A percentile compares a stretch with the other conserved stretches of the same genome.
Evolutionary conservation across 768 basidiomycete genomes (phyloP).

Genomic region (Boletus bicolor): DNA sequence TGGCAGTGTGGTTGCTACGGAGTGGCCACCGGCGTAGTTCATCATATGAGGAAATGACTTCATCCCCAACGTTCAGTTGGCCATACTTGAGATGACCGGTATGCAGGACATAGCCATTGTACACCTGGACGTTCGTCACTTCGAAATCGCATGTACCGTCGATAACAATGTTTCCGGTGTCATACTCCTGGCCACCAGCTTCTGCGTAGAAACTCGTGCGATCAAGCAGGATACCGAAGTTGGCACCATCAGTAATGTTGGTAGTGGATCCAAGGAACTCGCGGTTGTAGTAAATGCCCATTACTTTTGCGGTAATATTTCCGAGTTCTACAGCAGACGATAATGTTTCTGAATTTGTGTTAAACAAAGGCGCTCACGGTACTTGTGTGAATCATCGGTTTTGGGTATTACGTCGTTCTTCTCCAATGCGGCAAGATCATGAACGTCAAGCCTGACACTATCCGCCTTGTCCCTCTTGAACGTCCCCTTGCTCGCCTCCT

Average conservation of each 20-base stretch:
- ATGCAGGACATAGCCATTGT: slow-evolving; percentile 94
- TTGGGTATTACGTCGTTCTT: slow-evolving; percentile 74
- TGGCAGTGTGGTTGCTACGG: slow-evolving; percentile 97
- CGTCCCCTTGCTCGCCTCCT: slow-evolving; percentile 86
- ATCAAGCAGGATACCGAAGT: slow-evolving; percentile 88
- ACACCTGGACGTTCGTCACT: slow-evolving; percentile 90
- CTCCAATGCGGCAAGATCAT: slow-evolving; percentile 87
- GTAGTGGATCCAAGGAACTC: slow-evolving; percentile 67
- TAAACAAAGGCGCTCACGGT: slow-evolving; percentile 52
- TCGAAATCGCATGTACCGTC: slow-evolving; percentile 91
- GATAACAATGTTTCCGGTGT: slow-evolving; percentile 92
- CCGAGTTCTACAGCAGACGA: slow-evolving; percentile 56
- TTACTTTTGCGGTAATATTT: slow-evolving; percentile 71
- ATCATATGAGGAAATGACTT: slow-evolving; percentile 88
- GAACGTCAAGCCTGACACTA: slow-evolving; percentile 90
- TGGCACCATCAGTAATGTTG: slow-evolving; percentile 57
- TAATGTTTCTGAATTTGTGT: neutral
- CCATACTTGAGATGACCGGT: slow-evolving; percentile 91
- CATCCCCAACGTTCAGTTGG: slow-evolving; percentile 68
- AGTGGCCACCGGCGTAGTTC: slow-evolving; percentile 96
- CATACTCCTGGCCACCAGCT: slow-evolving; percentile 94
- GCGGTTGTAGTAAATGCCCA: slow-evolving; percentile 82
- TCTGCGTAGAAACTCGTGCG: slow-evolving; percentile 97
- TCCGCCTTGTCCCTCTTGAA: slow-evolving; percentile 66
- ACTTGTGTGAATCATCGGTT: slow-evolving; percentile 92